Conservation (phyloP, 192 early-diverging fungal genomes). For the Borealophlyctis nickersoniae region DNA sequence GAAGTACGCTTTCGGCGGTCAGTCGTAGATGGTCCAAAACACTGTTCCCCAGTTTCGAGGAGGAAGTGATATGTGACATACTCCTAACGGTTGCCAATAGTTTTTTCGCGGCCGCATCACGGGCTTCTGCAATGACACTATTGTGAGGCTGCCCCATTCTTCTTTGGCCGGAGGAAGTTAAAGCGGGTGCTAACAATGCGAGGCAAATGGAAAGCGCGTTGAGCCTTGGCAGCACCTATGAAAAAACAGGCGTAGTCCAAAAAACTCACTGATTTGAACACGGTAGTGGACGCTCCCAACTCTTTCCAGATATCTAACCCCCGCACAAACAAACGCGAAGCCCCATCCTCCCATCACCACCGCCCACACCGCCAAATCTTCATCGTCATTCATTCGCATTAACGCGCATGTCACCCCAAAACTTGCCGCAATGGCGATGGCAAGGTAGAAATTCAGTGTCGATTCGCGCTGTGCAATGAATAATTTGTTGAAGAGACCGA, state of each 20-base stretch:
- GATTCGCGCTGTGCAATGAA: slow-evolving; percentile 34
- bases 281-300: slow-evolving; percentile 30
- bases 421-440: slow-evolving; percentile 13
- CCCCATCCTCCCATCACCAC: slow-evolving; percentile 36
- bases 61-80: not conserved
- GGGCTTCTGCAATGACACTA: not conserved
- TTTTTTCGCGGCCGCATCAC: not conserved
- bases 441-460: slow-evolving; percentile 23
- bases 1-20: not conserved
- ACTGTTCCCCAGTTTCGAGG: not conserved
- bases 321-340: slow-evolving; percentile 35
- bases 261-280: slow-evolving; percentile 28
- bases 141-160: slow-evolving; percentile 20
- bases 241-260: slow-evolving; percentile 2
- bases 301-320: slow-evolving; percentile 16
- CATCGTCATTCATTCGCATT: slow-evolving; percentile 23
- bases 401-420: slow-evolving; percentile 13
- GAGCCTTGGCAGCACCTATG: not conserved
- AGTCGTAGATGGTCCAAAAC: slow-evolving; percentile 2
- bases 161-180: slow-evolving; percentile 35
- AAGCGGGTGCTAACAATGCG: slow-evolving; percentile 26
- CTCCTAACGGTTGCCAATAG: not conserved
- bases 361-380: slow-evolving; percentile 7
- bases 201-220: not conserved
- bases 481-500: slow-evolving; percentile 45